Conservation (phyloP, 495 filamentous ascomycete genomes). For the Acidiella bohemica region DNA sequence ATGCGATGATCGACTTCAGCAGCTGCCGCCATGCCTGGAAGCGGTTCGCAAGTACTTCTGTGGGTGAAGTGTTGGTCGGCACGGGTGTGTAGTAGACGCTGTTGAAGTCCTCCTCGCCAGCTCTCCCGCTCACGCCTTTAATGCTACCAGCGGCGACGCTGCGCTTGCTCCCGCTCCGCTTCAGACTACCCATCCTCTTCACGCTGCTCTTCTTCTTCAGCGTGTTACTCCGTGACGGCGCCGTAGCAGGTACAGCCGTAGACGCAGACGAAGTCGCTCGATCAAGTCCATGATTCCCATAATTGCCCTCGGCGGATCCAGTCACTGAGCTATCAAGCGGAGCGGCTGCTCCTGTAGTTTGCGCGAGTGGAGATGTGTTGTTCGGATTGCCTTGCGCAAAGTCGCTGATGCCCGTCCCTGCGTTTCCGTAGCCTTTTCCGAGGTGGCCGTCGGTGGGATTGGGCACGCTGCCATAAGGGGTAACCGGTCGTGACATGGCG, state of each 20-base stretch:
- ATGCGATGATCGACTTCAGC: conserved; percentile 85
- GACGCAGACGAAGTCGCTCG: conserved; percentile 31
- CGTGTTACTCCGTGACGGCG: conserved; percentile 58
- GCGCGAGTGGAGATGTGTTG: conserved; percentile 31
- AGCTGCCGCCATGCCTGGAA: conserved; percentile 98
- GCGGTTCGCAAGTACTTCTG: conserved; percentile 74
- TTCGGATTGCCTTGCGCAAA: conserved; percentile 32
- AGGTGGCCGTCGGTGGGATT: conserved; percentile 21
- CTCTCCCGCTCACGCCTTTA: conserved; percentile 42
- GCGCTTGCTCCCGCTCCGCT: conserved; percentile 58
- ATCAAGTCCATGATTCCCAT: conserved; percentile 20
- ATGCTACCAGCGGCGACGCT: conserved; percentile 67
- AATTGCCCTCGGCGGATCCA: no score
- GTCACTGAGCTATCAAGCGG: no score
- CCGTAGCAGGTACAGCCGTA: conserved; percentile 18
- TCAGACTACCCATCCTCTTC: conserved; percentile 57
- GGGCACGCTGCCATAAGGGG: conserved; percentile 21
- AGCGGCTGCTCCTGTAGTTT: conserved; percentile 59
- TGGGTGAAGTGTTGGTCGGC: conserved; percentile 74
- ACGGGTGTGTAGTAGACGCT: conserved; percentile 82
- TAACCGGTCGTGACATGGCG: conserved; percentile 21
- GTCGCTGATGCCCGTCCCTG: conserved; percentile 21
- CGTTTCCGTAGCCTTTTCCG: conserved; percentile 23
- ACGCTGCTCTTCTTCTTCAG: conserved; percentile 77
- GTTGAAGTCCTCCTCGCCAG: conserved; percentile 49